These are phyloP conservation scores for Cryptosporidium parvum DNA, from an alignment of 169 alveolate genomes.

Conservation along the genomic window DNA sequence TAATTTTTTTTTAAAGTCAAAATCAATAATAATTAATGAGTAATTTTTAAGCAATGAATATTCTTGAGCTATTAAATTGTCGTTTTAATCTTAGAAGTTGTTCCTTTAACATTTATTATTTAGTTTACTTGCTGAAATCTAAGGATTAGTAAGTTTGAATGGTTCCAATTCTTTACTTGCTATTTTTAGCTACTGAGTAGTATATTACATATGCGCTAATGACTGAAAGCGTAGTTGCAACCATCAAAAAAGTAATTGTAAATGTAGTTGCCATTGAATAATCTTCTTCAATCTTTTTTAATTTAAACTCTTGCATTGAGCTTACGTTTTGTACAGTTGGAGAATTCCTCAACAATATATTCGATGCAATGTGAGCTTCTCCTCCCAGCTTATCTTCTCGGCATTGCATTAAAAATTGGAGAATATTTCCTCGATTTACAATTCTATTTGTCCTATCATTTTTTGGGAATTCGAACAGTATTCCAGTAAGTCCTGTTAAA, in stretches of 20 bases:
- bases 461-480: slow-evolving; percentile 61
- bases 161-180: slow-evolving; percentile 4
- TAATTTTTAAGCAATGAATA: background rate
- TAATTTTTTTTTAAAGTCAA: background rate
- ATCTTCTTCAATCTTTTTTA: slow-evolving; percentile 6
- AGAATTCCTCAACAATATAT: slow-evolving; percentile 17
- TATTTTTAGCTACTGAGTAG: slow-evolving; percentile 14
- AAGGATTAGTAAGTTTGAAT: background rate
- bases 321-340: background rate
- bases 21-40: background rate
- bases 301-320: slow-evolving; percentile 18
- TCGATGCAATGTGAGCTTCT: slow-evolving; percentile 68
- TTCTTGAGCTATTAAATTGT: no score
- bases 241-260: slow-evolving; percentile 51
- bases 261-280: slow-evolving; percentile 67
- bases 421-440: slow-evolving; percentile 29
- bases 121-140: no score
- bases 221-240: slow-evolving; percentile 70
- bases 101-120: background rate
- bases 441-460: slow-evolving; percentile 8
- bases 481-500: slow-evolving; percentile 60
- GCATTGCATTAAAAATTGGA: slow-evolving; percentile 39
- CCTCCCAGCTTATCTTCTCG: slow-evolving; percentile 71
- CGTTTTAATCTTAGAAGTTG: background rate
- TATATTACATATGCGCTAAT: slow-evolving; percentile 58